These are phyloP conservation scores for Lodderomyces metapsilosis DNA, from an alignment of 1,139 yeast species.

Conservation along the genomic window DNA sequence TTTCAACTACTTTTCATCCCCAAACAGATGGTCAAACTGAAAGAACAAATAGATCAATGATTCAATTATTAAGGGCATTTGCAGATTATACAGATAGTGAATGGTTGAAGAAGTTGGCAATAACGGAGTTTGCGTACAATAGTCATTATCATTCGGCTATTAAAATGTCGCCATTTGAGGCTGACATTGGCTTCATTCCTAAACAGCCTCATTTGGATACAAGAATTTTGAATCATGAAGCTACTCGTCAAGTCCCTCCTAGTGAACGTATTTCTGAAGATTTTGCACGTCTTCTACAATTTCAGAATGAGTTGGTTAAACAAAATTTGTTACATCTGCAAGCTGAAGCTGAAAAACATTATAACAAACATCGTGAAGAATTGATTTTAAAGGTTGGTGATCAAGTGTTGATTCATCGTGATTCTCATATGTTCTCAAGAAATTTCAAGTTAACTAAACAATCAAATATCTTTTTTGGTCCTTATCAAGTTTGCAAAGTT, in stretches of 20 bases:
- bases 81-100: neutral
- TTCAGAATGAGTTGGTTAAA: neutral
- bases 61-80: conserved; percentile 4
- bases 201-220: too few relatives aligned
- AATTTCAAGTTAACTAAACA: neutral
- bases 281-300: neutral
- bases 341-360: neutral
- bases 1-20: conserved; percentile 3
- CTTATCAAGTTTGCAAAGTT: neutral
- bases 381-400: neutral
- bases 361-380: conserved; percentile 3
- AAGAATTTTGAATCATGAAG: neutral
- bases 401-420: neutral
- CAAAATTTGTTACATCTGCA: neutral
- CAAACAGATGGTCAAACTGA: conserved; percentile 10
- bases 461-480: neutral
- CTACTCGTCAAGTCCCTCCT: neutral
- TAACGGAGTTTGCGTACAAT: neutral
- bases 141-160: too few relatives aligned
- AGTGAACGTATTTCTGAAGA: neutral
- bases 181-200: too few relatives aligned
- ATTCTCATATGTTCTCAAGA: neutral
- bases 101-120: conserved; percentile 4
- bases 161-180: too few relatives aligned
- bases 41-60: conserved; percentile 5